Evolutionary conservation across 129 eudicot species (phyloP), one percentile per base, ranked within the genome.

Genomic region (Escallonia rubra): DNA sequence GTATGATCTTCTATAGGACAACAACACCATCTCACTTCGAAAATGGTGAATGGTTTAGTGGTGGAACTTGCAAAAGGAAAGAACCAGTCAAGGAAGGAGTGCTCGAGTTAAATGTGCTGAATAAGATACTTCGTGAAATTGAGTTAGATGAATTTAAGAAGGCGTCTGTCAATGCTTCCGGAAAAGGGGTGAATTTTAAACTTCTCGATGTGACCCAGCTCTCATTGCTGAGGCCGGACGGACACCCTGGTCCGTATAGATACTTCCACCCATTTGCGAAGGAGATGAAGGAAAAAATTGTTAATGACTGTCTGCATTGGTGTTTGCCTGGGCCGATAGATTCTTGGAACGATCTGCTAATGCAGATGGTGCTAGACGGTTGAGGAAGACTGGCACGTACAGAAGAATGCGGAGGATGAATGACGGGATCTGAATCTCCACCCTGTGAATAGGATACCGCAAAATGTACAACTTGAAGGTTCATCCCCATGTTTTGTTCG

Each of bases 311-410:
- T 72, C 46, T 94, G 79, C 99, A 94, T 69, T 94, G 99, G 99
- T 94, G 99, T 74, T 73, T 94, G 83, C 97, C 99, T 2, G 99
- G 99, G 40, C 99, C 99, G 3, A 94, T 94, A 9, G 99, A 94
- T 69, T 43, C 87, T 11, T 94, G 99, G 99, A 94, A 94, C 60
- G 97, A 94, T 87, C 43, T 94, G 67, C 44, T 94, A 70, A 87
- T 90, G 96, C 81, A 89, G 47, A 72, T 89, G 82, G 77, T 87
- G 55, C 73, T 86, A 11, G 70, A 76, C 68, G 83, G 81, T 68
- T 88, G 81, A 85, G 55, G 61, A 34, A 6, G 46, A 60, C 16
- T 13, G 13, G 5, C 63, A 10, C 6, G n/a, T 23, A 14, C 60
- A 6, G 59, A n/a, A 40, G 62, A 59, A 63, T 43, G 50, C 5